Evolutionary conservation across 768 basidiomycete species (phyloP).

Genomic region (Pisolithus tinctorius): DNA sequence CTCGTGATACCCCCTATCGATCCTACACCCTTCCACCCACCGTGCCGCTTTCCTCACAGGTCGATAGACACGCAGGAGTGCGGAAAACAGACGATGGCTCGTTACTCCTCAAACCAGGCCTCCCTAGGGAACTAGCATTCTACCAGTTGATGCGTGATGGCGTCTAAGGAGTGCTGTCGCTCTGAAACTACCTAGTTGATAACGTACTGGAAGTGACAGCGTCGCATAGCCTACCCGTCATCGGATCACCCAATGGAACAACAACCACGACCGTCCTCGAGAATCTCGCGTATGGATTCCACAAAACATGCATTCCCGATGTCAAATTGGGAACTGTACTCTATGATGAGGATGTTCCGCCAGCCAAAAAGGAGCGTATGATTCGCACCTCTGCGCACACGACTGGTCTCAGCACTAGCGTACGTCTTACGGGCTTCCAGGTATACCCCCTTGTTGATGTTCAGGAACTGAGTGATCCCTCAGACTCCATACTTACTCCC

Average conservation of each 20-base stretch:
- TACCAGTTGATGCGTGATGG: constrained; percentile 46
- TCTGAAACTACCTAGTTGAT: constrained; percentile 46
- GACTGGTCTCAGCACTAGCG: constrained; percentile 69
- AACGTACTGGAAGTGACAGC: constrained; percentile 12
- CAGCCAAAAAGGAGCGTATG: constrained; percentile 52
- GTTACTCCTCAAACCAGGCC: constrained; percentile 72
- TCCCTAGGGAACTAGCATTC: constrained; percentile 60
- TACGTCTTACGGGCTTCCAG: constrained; percentile 87
- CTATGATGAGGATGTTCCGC: constrained; percentile 54
- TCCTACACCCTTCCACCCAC: constrained; percentile 17
- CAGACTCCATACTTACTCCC: constrained; percentile 36
- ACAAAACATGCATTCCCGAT: constrained; percentile 20
- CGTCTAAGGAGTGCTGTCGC: constrained; percentile 62
- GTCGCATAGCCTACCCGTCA: neutral
- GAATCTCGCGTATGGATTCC: constrained; percentile 70
- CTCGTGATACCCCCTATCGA: neutral
- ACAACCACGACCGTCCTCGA: constrained; percentile 77
- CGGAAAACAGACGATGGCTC: constrained; percentile 63
- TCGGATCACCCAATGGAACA: constrained; percentile 38
- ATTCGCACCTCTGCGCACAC: constrained; percentile 57
- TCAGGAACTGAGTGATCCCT: constrained; percentile 32
- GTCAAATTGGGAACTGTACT: constrained; percentile 7
- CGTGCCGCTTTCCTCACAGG: constrained; percentile 49
- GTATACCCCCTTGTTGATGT: constrained; percentile 30
- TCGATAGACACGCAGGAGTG: constrained; percentile 79